Evolutionary conservation across 2,329 filamentous ascomycete genomes (phyloP).

Genomic region (Diplocarpon rosae): DNA sequence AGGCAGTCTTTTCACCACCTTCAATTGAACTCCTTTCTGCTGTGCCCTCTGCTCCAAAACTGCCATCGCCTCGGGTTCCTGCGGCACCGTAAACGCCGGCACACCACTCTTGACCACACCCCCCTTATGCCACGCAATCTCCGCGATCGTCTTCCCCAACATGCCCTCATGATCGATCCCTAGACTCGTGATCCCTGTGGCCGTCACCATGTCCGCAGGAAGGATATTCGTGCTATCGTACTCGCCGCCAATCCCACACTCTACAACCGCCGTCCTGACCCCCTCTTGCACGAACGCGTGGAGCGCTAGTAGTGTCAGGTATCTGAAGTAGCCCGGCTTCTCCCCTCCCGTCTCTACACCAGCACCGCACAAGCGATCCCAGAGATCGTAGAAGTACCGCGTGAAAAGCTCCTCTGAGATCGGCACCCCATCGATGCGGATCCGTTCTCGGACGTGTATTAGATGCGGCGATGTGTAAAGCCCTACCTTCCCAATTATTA

Average conservation of each 20-base stretch:
- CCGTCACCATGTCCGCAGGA: constrained; percentile 39
- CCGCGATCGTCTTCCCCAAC: constrained; percentile 65
- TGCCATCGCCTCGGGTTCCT: constrained; percentile 42
- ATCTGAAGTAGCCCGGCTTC: constrained; percentile 90
- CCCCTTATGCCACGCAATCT: constrained; percentile 88
- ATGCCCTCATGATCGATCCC: constrained; percentile 79
- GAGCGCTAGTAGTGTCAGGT: constrained; percentile 77
- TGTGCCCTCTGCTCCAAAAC: constrained; percentile 49
- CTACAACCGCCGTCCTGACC: constrained; percentile 69
- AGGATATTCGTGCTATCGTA: constrained; percentile 89
- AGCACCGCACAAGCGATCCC: constrained; percentile 39
- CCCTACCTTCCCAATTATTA: constrained; percentile 34
- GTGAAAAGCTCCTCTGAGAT: constrained; percentile 49
- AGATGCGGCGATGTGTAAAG: constrained; percentile 61
- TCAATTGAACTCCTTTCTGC: constrained; percentile 25
- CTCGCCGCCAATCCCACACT: constrained; percentile 91
- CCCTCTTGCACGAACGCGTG: constrained; percentile 70
- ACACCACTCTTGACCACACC: constrained; percentile 68
- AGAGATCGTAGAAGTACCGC: constrained; percentile 56
- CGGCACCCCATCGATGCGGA: constrained; percentile 48
- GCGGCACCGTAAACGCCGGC: constrained; percentile 51
- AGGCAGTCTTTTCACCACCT: constrained; percentile 20
- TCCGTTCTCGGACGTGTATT: constrained; percentile 56
- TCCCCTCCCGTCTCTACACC: constrained; percentile 10
- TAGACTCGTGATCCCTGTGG: constrained; percentile 66